These are phyloP conservation scores for Rhododendron mucronatum DNA, from an alignment of 148 eudicot genomes.

Conservation along the genomic window DNA sequence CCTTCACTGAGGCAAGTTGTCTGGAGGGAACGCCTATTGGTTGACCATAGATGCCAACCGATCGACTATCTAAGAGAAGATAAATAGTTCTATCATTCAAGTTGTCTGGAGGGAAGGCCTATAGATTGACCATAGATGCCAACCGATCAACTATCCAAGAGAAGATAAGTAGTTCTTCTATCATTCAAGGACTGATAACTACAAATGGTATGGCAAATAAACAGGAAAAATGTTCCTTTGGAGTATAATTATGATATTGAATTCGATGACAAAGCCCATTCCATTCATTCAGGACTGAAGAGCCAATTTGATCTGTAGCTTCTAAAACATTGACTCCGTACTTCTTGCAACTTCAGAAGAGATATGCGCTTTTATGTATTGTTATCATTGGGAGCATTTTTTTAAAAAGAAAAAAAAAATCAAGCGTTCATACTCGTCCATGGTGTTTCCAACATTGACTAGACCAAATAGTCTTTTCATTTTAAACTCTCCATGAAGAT, in stretches of 20 bases:
- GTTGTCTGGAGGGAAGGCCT: background rate
- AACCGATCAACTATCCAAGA: background rate
- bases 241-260: background rate
- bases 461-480: background rate
- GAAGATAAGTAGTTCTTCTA: background rate
- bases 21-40: background rate
- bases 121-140: constrained; percentile 4
- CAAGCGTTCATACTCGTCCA: background rate
- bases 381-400: background rate
- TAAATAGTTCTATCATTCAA: background rate
- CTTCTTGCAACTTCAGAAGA: background rate
- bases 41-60: background rate
- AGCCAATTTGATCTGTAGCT: background rate
- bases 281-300: background rate
- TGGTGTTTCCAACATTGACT: background rate
- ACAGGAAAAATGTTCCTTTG: background rate
- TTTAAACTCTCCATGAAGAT: background rate
- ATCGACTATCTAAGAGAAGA: background rate
- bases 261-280: background rate
- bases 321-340: background rate
- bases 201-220: background rate
- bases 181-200: background rate
- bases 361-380: background rate
- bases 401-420: background rate
- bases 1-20: background rate